Evolutionary conservation across 345 rosid species (phyloP).

Genomic region (Salix viminalis): DNA sequence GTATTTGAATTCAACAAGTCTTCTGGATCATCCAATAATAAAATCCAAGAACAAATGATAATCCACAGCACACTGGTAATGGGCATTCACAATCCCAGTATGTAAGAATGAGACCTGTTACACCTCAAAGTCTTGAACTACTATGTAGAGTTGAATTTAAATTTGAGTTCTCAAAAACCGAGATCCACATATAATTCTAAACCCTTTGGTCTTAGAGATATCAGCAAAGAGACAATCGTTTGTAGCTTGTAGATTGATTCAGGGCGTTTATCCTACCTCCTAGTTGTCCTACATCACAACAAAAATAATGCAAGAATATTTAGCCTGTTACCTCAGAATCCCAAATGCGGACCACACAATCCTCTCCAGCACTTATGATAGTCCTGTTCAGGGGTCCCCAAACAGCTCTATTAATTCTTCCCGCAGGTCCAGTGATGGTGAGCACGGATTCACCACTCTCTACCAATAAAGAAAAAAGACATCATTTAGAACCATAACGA

Average conservation of each 20-base stretch:
- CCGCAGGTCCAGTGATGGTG: conserved; percentile 60
- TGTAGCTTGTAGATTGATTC: not conserved
- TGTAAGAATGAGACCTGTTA: not conserved
- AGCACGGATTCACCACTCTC: conserved; percentile 68
- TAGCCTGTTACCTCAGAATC: conserved; percentile 65
- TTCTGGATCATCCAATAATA: not conserved
- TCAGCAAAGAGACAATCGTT: not conserved
- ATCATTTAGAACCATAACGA: not conserved
- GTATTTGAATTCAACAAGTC: not conserved
- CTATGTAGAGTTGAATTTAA: not conserved
- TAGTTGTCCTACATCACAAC: not conserved
- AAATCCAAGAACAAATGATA: not conserved
- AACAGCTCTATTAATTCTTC: conserved; percentile 84
- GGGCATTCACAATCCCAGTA: not conserved
- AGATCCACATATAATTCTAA: not conserved
- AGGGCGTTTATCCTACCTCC: not conserved
- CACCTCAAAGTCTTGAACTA: not conserved
- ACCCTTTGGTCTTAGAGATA: not conserved
- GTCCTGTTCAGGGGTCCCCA: conserved; percentile 91
- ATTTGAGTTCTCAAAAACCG: not conserved
- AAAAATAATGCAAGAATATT: not conserved
- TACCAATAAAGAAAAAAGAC: conserved; percentile 20
- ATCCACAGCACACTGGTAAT: not conserved
- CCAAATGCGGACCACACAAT: conserved; percentile 76
- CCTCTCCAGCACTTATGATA: conserved; percentile 88